These are phyloP conservation scores for Penicillium subrubescens DNA, from an alignment of 495 filamentous ascomycete genomes.

Conservation along the genomic window DNA sequence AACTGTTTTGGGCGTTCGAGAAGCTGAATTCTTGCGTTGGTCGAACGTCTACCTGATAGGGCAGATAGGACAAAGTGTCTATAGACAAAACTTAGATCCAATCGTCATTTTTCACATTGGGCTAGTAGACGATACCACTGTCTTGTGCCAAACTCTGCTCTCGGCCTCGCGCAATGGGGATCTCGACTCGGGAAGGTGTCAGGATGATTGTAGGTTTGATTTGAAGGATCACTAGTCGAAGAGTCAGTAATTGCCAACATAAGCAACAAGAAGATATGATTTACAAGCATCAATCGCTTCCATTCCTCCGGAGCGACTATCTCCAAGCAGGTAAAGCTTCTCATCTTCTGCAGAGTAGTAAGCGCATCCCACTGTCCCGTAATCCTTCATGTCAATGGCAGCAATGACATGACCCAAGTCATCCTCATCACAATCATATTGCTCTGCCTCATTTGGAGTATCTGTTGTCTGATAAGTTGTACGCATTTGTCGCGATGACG, in stretches of 20 bases:
- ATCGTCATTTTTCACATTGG: not conserved
- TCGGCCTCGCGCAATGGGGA: slow-evolving; percentile 37
- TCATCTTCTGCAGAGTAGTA: slow-evolving; percentile 80
- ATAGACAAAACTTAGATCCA: not conserved
- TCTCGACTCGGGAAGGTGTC: slow-evolving; percentile 69
- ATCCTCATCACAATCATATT: slow-evolving; percentile 44
- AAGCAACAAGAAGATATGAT: slow-evolving; percentile 7
- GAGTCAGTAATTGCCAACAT: not conserved
- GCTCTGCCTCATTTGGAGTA: slow-evolving; percentile 5
- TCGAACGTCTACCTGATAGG: slow-evolving; percentile 73
- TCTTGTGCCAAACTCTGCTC: slow-evolving; percentile 30
- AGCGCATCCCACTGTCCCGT: slow-evolving; percentile 78
- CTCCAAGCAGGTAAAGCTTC: slow-evolving; percentile 77
- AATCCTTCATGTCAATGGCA: slow-evolving; percentile 75
- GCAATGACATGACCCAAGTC: slow-evolving; percentile 76
- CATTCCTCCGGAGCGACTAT: slow-evolving; percentile 68
- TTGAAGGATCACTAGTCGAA: slow-evolving; percentile 62
- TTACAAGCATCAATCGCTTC: slow-evolving; percentile 70
- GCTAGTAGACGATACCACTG: slow-evolving; percentile 18
- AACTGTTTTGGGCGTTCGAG: slow-evolving; percentile 66
- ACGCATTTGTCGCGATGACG: slow-evolving; percentile 10
- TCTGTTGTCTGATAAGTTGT: slow-evolving; percentile 18
- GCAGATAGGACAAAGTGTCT: slow-evolving; percentile 50
- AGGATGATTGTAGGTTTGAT: slow-evolving; percentile 81
- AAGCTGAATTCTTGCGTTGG: slow-evolving; percentile 79